phyloP scores from a whole-genome alignment of 1,284 basidiomycete genomes.

The Puccinia sorghi region DNA sequence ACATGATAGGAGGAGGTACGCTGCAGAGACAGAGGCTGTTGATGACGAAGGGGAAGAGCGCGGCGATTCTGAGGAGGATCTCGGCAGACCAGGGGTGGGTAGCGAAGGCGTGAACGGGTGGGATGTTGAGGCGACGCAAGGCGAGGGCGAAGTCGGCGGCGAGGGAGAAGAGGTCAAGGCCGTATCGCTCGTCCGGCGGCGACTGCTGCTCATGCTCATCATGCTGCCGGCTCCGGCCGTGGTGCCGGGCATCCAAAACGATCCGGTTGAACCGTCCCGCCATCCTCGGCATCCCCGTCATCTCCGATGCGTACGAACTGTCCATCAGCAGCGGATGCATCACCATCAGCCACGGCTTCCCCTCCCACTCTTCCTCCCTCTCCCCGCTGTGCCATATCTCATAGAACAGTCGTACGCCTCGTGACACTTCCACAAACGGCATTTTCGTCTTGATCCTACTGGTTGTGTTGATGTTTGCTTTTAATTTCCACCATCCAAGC shows the following conservation, averaged over 20 bases:
- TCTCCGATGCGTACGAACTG: not conserved
- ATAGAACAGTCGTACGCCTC: conserved; percentile 10
- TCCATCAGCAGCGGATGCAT: conserved; percentile 28
- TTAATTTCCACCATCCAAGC: too few relatives aligned
- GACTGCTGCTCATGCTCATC: not conserved
- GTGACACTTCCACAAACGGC: conserved; percentile 23
- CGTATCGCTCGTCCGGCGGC: too few relatives aligned
- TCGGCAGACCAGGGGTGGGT: conserved; percentile 34
- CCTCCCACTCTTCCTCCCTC: too few relatives aligned
- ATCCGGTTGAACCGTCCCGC: conserved; percentile 15
- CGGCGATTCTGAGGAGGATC: conserved; percentile 27
- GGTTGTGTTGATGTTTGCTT: not conserved
- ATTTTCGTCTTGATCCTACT: not conserved
- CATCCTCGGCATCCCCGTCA: not conserved
- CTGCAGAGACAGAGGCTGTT: conserved; percentile 21
- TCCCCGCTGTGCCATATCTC: conserved; percentile 9
- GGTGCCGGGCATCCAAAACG: conserved; percentile 21
- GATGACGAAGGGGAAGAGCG: conserved; percentile 9
- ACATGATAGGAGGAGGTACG: conserved; percentile 8
- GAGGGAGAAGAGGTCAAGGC: conserved; percentile 15
- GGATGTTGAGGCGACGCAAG: conserved; percentile 21
- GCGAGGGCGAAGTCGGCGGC: conserved; percentile 40
- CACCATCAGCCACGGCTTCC: conserved; percentile 26
- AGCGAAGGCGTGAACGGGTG: not conserved
- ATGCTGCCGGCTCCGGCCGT: not conserved